A percentile compares a stretch with the other conserved stretches of the same genome.
Conservation (phyloP, 108 stramenopile genomes). For the Aurantiochytrium sp. region DNA sequence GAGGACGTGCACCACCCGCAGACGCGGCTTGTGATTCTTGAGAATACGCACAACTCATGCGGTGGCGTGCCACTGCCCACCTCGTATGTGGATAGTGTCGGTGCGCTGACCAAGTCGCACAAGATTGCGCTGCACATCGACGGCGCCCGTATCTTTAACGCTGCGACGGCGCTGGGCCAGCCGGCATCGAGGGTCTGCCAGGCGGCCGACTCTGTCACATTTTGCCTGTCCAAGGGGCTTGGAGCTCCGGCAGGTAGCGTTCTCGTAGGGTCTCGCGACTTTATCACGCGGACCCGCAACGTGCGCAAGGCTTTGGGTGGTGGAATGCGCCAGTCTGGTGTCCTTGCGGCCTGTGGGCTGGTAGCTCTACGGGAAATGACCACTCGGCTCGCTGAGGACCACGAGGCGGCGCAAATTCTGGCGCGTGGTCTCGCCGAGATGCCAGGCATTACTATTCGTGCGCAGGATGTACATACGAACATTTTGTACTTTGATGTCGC, state of each 20-base stretch:
- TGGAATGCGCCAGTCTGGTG: conserved; percentile 89
- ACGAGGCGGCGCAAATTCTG: conserved; percentile 28
- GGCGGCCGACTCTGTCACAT: conserved; percentile 71
- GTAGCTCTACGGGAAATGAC: conserved; percentile 72
- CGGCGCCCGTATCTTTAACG: conserved; percentile 89
- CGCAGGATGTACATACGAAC: conserved; percentile 37
- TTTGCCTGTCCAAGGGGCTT: conserved; percentile 92
- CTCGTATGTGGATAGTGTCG: conserved; percentile 67
- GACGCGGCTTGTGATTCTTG: conserved; percentile 73
- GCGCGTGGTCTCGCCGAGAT: conserved; percentile 30
- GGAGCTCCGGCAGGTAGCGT: conserved; percentile 88
- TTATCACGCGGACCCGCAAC: conserved; percentile 61
- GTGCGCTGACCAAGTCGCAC: conserved; percentile 41
- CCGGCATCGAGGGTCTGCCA: conserved; percentile 45
- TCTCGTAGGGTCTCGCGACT: conserved; percentile 67
- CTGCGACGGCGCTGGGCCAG: conserved; percentile 60
- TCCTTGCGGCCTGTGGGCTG: conserved; percentile 79
- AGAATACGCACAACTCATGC: conserved; percentile 91
- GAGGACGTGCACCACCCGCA: conserved; percentile 87
- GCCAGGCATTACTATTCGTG: conserved; percentile 10
- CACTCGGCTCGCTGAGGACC: conserved; percentile 70
- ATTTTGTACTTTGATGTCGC: conserved; percentile 30
- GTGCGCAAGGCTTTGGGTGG: conserved; percentile 88
- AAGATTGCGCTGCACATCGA: conserved; percentile 70
- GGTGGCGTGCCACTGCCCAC: conserved; percentile 79